Base-by-base conservation (phyloP, 208 protist genomes). In the Crithidia expoeki region DNA sequence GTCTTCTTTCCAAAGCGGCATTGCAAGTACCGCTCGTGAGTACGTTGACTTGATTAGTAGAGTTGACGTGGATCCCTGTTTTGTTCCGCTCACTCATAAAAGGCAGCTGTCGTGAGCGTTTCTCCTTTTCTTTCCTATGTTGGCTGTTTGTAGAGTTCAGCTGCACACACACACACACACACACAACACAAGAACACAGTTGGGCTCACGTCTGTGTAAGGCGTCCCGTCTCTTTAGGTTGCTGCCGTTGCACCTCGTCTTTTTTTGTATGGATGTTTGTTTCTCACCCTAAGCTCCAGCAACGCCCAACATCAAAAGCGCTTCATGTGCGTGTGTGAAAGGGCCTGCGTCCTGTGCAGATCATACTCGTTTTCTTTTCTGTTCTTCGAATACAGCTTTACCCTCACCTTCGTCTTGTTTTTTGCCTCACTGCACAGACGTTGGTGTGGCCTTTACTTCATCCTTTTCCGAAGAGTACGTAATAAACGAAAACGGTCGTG, bases 181-280 rank as follows among this genome's bases (percentile, higher is more conserved):
- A n/a, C n/a, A n/a, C n/a, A n/a, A n/a, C n/a, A n/a, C n/a, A n/a
- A n/a, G n/a, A n/a, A n/a, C n/a, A n/a, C n/a, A n/a, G n/a, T n/a
- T n/a, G n/a, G n/a, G n/a, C n/a, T n/a, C n/a, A n/a, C n/a, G n/a
- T n/a, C n/a, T n/a, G n/a, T n/a, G n/a, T n/a, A n/a, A n/a, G n/a
- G n/a, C n/a, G n/a, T n/a, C n/a, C n/a, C n/a, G n/a, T 42, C 36
- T 42, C 12, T 42, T 50, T 64, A 27, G 4, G 27, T 50, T 50
- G 4, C 21, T 50, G 25, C 16, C 23, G 49, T 53, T 53, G 49
- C 49, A 4, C n/a, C 19, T 53, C 19, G 49, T 25, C 21, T 58
- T 58, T 34, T 34, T 58, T 14, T 58, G 2, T 58, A n/a, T n/a
- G n/a, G n/a, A n/a, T 58, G 52, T 58, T 40, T 7, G 16, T 58